Evolutionary conservation across 1,139 yeast species (phyloP).

Genomic region (Magnusiomyces suaveolens): DNA sequence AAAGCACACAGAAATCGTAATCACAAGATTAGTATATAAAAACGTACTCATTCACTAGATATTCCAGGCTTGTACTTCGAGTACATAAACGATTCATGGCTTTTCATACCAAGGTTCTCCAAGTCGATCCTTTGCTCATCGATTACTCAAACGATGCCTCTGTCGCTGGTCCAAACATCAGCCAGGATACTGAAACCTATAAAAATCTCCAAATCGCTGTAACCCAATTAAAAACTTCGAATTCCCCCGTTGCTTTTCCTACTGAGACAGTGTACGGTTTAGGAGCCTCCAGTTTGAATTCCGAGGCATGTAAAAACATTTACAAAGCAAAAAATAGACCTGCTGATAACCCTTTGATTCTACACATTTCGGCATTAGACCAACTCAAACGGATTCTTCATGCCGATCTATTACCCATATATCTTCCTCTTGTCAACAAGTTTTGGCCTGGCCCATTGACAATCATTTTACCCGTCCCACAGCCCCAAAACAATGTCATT

Average conservation of each 20-base stretch:
- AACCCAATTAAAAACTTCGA: conserved; percentile 39
- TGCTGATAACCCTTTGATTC: conserved; percentile 85
- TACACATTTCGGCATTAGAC: conserved; percentile 70
- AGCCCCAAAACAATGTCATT: conserved; percentile 36
- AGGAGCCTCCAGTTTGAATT: conserved; percentile 76
- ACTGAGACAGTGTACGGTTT: conserved; percentile 96
- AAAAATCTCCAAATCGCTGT: conserved; percentile 51
- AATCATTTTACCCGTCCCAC: conserved; percentile 59
- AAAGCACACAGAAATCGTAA: too few species aligned
- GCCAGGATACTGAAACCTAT: conserved; percentile 6
- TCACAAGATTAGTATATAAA: not conserved
- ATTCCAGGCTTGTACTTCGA: not conserved
- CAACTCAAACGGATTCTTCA: conserved; percentile 57
- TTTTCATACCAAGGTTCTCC: conserved; percentile 36
- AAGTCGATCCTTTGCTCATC: conserved; percentile 40
- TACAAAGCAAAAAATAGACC: conserved; percentile 88
- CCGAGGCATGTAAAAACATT: conserved; percentile 63
- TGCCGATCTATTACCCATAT: conserved; percentile 53
- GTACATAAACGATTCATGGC: not conserved
- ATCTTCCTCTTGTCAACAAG: conserved; percentile 48
- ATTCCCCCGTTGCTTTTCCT: conserved; percentile 78
- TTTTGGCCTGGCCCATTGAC: conserved; percentile 98
- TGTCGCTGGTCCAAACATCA: not conserved
- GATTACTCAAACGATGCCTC: conserved; percentile 29
- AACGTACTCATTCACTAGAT: not conserved